phyloP scores from a whole-genome alignment of 2,329 filamentous ascomycete species.

The Monosporascus sp. region DNA sequence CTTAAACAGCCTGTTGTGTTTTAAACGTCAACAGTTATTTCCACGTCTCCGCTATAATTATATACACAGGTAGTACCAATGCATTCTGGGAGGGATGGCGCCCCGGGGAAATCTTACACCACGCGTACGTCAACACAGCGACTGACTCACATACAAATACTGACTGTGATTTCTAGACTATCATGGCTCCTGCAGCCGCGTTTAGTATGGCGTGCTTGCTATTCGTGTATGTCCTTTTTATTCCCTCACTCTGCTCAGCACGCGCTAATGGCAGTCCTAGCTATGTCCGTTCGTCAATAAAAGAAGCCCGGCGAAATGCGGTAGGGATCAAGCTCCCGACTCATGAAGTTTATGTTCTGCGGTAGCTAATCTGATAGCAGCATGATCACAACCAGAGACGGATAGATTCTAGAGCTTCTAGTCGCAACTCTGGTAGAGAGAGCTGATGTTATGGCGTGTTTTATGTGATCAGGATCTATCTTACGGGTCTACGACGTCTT shows the following conservation, averaged over 20 bases:
- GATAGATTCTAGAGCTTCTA: not conserved
- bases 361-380: conserved; percentile 12
- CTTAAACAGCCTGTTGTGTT: too few species aligned
- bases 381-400: conserved; percentile 6
- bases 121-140: conserved; percentile 8
- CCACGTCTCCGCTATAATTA: not conserved
- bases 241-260: not conserved
- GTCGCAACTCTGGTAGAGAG: too few species aligned
- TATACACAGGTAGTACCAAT: not conserved
- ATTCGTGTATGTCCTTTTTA: conserved; percentile 10
- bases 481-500: too few species aligned
- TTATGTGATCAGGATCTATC: too few species aligned
- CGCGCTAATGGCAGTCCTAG: conserved; percentile 3
- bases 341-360: not conserved
- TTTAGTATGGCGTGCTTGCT: conserved; percentile 19
- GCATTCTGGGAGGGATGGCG: conserved; percentile 7
- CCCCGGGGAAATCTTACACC: conserved; percentile 15
- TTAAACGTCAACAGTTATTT: too few species aligned
- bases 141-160: not conserved
- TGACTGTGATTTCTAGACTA: conserved; percentile 6
- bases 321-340: conserved; percentile 3
- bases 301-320: conserved; percentile 15
- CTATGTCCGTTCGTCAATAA: conserved; percentile 16
- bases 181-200: conserved; percentile 18
- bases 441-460: too few species aligned